Evolutionary conservation across 108 stramenopile genomes (phyloP), one percentile per base, ranked within the genome.

Genomic region (Cyclotella sp.): DNA sequence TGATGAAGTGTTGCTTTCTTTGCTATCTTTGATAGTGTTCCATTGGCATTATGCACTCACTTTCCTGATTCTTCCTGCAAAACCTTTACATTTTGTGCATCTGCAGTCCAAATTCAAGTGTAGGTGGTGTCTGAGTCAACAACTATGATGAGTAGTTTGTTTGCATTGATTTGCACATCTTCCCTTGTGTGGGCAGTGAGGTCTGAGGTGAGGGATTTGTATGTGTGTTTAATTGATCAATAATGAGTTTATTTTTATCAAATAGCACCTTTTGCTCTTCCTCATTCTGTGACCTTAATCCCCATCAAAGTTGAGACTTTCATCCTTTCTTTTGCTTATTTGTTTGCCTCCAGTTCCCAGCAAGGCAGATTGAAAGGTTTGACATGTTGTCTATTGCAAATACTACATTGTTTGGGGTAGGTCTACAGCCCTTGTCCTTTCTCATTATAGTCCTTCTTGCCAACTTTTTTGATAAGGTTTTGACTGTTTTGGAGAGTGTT

Each of bases 121-220:
- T 42, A 64, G 7, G 63, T 64, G 9, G 63, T 43, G 0, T 2
- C 63, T 26, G 63, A 64, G 22, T 64, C 63, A 1, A 64, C 43
- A 16, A 64, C 24, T 51, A 19, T 51, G 16, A n/a, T n/a, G n/a
- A n/a, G n/a, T n/a, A n/a, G n/a, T n/a, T n/a, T n/a, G 3, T 34
- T 10, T 64, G 22, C 22, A 21, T 2, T 64, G 12, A 1, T 43
- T 21, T 22, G 22, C 63, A 46, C 63, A 64, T 44, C 63, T 64
- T 64, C 63, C 44, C 63, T 64, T 43, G 63, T 64, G 63, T 45
- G 63, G 44, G 42, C 63, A 64, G 63, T 43, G 44, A 43, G 63
- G 43, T 6, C 42, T 19, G 41, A 64, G 42, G 10, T 46, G 11
- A 45, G 6, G 63, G 43, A 46, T 43, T 9, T 14, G 44, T 46